Conservation (phyloP, 176 grass and related monocot genomes). For the Secale cereale region DNA sequence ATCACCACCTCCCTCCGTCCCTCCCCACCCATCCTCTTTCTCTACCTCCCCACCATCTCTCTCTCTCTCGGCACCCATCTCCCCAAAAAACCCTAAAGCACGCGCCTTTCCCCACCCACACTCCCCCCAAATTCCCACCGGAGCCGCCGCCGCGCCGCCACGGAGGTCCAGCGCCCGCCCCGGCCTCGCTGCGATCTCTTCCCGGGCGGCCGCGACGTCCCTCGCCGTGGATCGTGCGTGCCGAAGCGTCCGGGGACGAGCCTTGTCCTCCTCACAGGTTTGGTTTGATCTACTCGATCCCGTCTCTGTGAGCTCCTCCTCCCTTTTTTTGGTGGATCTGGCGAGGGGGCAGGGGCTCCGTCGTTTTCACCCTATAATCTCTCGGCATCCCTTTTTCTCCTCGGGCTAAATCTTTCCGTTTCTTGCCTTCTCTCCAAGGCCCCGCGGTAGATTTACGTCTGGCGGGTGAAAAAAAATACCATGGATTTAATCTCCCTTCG, state of each 20-base stretch:
- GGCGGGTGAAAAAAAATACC: conserved; percentile 14
- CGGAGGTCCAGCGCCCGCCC: neutral
- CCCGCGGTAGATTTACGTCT: conserved; percentile 2
- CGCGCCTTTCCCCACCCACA: conserved; percentile 18
- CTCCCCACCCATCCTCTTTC: no score
- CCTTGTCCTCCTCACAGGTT: neutral
- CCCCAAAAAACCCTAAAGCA: conserved; percentile 48
- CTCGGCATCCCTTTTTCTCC: conserved; percentile 21
- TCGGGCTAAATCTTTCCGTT: conserved; percentile 24
- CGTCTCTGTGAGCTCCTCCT: neutral
- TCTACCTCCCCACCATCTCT: no score
- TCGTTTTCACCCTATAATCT: conserved; percentile 11
- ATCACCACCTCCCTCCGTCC: no score
- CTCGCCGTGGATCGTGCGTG: neutral
- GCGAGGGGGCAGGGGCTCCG: conserved; percentile 2
- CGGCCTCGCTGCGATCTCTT: neutral
- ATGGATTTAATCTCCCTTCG: neutral
- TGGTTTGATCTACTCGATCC: conserved; percentile 4
- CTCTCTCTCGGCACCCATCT: no score
- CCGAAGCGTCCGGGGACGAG: neutral
- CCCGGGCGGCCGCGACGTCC: neutral
- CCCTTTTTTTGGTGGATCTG: neutral
- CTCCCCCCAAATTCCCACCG: conserved; percentile 28
- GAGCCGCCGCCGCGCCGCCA: neutral
- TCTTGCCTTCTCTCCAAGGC: conserved; percentile 14